Evolutionary conservation across 768 basidiomycete species (phyloP).

Genomic region (Boletus eberwhitei): DNA sequence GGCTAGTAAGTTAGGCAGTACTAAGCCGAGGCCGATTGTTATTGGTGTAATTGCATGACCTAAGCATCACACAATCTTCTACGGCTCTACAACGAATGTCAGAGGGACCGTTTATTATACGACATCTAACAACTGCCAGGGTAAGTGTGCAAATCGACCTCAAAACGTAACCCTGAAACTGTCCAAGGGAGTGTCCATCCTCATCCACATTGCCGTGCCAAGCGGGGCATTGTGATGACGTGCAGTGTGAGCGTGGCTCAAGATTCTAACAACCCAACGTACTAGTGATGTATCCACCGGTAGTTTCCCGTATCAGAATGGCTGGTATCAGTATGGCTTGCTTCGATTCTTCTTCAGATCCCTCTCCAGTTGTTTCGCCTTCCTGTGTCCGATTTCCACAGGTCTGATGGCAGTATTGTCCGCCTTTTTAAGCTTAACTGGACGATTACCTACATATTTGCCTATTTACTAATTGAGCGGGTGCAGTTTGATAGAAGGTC

Average conservation of each 20-base stretch:
- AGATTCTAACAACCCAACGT: conserved; percentile 25
- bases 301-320: not conserved
- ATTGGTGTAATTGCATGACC: conserved; percentile 5
- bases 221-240: conserved; percentile 5
- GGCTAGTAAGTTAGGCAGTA: not conserved
- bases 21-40: not conserved
- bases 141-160: not conserved
- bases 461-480: conserved; percentile 42
- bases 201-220: conserved; percentile 7
- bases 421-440: conserved; percentile 95
- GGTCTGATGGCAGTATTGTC: conserved; percentile 81
- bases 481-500: not conserved
- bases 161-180: not conserved
- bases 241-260: conserved; percentile 24
- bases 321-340: conserved; percentile 67
- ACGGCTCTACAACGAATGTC: too few species aligned
- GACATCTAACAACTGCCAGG: conserved; percentile 1
- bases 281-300: conserved; percentile 19
- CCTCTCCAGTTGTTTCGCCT: conserved; percentile 87
- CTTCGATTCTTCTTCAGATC: conserved; percentile 86
- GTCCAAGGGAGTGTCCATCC: not conserved
- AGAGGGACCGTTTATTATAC: not conserved
- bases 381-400: conserved; percentile 90
- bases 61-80: conserved; percentile 6
- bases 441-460: conserved; percentile 97